Base-by-base conservation (phyloP, 108 stramenopile genomes). In the Conticribra guillardii region DNA sequence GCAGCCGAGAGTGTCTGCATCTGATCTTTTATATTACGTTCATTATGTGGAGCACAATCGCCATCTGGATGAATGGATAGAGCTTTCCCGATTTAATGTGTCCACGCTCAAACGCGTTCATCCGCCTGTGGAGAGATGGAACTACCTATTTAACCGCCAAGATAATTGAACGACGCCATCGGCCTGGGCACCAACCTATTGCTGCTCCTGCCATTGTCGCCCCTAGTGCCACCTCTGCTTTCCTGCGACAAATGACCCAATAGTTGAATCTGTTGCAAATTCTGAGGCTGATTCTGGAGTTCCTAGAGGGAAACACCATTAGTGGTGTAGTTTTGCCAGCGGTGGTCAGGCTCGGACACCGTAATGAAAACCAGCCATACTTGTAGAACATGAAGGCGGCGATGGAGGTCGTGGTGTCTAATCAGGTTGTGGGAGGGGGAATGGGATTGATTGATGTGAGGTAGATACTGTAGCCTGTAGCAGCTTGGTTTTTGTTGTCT, bases 31-130 rank as follows among this genome's bases (percentile, higher is more conserved):
- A 31, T 94, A 93, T 54, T 93, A 93, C 69, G 85, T 96, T 23
- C 93, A 94, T 76, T 94, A 96, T 72, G 60, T 74, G 5, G 80
- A 84, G 51, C 89, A 93, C 50, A 92, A 96, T 74, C 84, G 91
- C 17, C 87, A 93, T 24, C 70, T 94, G 21, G 96, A 96, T 60
- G 92, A 96, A 81, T 96, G 96, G 96, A 73, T 94, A 7, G 58
- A 77, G 1, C 30, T 87, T 1, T 80, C 79, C 41, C 77, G 83
- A 24, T 92, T 94, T 66, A 64, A 84, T 4, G 56, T 92, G 60
- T 67, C 75, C 4, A 89, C 90, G 0, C 63, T 91, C 46, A 8
- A 87, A 60, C 79, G 80, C 29, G 45, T 46, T 2, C 17, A 22
- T 21, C 23, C 34, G 28, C 2, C 22, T 69, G 22, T 93, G 89